Evolutionary conservation across 306 rosid genomes (phyloP).

Genomic region (Rosa persica): DNA sequence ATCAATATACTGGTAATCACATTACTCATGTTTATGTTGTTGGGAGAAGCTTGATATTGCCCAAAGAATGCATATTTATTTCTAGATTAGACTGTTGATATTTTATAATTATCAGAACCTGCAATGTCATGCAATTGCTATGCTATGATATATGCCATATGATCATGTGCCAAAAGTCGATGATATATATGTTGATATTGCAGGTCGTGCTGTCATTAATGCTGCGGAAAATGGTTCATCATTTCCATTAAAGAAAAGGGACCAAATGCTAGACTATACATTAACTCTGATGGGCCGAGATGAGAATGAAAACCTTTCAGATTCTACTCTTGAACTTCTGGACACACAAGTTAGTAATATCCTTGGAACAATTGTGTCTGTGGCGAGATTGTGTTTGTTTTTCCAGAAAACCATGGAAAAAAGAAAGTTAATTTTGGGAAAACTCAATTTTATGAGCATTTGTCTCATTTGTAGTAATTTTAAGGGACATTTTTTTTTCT

Average conservation of each 20-base stretch:
- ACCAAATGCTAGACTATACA: conserved; percentile 79
- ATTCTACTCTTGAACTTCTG: conserved; percentile 73
- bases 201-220: conserved; percentile 94
- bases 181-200: conserved; percentile 20
- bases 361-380: conserved; percentile 13
- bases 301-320: conserved; percentile 72
- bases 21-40: conserved; percentile 5
- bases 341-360: conserved; percentile 72
- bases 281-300: conserved; percentile 92
- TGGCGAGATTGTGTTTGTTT: neutral
- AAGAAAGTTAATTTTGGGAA: neutral
- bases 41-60: neutral
- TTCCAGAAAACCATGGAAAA: neutral
- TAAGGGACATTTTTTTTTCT: neutral
- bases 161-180: neutral
- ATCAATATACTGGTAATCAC: neutral
- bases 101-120: too few relatives aligned
- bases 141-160: neutral
- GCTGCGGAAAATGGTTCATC: conserved; percentile 91
- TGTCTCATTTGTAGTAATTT: neutral
- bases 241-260: conserved; percentile 92
- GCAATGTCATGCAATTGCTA: neutral
- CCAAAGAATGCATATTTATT: neutral
- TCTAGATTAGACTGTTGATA: neutral
- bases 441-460: neutral